A percentile compares a stretch with the other conserved stretches of the same genome.
These are phyloP conservation scores for Thelonectria rubi DNA, from an alignment of 2,329 filamentous ascomycete genomes.

Conservation along the genomic window DNA sequence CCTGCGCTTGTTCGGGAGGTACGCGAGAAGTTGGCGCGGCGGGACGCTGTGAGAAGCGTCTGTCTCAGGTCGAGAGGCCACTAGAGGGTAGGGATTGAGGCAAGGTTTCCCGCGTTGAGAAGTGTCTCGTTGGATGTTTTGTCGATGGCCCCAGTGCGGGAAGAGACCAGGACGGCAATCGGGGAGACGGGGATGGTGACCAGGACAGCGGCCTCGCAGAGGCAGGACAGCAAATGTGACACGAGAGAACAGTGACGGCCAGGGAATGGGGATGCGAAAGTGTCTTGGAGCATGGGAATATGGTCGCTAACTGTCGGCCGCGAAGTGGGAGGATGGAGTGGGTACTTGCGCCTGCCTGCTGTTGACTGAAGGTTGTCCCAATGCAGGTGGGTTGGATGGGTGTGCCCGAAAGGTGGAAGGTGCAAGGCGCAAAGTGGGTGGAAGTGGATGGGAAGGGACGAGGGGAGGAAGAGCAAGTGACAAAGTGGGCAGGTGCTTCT, in stretches of 20 bases:
- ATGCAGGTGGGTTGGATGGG: conserved; percentile 18
- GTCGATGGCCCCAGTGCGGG: conserved; percentile 5
- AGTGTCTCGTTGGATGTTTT: conserved; percentile 1
- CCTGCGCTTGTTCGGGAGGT: conserved; percentile 41
- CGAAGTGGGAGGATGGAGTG: conserved; percentile 11
- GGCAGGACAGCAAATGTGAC: conserved; percentile 1
- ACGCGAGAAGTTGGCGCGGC: conserved; percentile 36
- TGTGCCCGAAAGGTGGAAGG: conserved; percentile 1
- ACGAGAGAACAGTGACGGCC: neutral
- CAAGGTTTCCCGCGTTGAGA: conserved; percentile 5
- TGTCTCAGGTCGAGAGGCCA: conserved; percentile 12
- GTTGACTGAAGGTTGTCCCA: neutral
- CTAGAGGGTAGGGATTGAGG: conserved; percentile 18
- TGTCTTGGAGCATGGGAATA: neutral
- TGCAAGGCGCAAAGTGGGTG: neutral
- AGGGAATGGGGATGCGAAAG: neutral
- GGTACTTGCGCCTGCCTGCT: conserved; percentile 9
- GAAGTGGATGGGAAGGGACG: neutral
- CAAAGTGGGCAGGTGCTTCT: conserved; percentile 10
- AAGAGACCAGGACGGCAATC: conserved; percentile 5
- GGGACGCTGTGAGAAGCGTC: conserved; percentile 33
- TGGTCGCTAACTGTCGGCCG: neutral
- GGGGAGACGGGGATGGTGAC: conserved; percentile 7
- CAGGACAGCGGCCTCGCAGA: conserved; percentile 6
- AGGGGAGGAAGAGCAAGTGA: conserved; percentile 4